Conservation (phyloP, 306 rosid genomes). For the Cicer pinnatifidum region DNA sequence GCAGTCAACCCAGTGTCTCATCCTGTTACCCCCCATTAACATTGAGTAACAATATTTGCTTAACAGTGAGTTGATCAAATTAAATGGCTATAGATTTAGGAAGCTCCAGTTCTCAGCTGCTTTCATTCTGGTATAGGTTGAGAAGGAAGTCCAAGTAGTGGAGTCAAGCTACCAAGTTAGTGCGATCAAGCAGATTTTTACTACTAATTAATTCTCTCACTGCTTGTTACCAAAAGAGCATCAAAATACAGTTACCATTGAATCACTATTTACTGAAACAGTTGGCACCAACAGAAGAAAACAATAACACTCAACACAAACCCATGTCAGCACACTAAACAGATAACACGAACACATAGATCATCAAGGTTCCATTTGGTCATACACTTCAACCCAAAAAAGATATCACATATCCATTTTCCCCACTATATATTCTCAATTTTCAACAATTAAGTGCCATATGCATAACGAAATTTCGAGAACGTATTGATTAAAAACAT, state of each 20-base stretch:
- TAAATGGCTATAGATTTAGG: background rate
- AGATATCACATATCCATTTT: background rate
- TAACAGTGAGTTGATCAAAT: background rate
- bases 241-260: background rate
- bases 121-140: background rate
- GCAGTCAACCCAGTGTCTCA: background rate
- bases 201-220: background rate
- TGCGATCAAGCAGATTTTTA: background rate
- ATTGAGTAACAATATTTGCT: constrained; percentile 12
- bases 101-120: constrained; percentile 10
- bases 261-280: background rate
- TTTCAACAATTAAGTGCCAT: background rate
- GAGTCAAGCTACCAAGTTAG: background rate
- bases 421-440: background rate
- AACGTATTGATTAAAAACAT: background rate
- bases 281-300: background rate
- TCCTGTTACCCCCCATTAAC: background rate
- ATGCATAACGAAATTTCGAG: background rate
- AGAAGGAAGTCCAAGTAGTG: background rate
- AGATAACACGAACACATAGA: constrained; percentile 9
- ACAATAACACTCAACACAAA: background rate
- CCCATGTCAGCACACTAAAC: constrained; percentile 7
- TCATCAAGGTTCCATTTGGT: background rate
- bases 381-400: background rate
- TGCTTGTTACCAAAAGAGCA: constrained; percentile 10